Evolutionary conservation across 2,329 filamentous ascomycete genomes (phyloP), one percentile per base, ranked within the genome.

Genomic region (Neoscytalidium dimidiatum): DNA sequence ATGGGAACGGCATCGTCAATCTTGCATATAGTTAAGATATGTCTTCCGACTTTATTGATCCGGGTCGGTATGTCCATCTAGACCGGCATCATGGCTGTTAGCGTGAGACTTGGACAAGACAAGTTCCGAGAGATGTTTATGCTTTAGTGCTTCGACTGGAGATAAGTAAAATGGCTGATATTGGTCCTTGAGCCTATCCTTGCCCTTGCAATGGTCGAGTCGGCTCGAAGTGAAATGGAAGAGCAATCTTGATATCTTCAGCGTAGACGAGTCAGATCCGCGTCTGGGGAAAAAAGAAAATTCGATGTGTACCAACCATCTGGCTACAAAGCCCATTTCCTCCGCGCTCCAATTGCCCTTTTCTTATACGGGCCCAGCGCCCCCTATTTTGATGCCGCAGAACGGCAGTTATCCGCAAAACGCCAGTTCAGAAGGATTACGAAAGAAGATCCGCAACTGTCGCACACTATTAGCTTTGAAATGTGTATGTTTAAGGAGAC

Each of bases 301-400:
- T 28, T 26, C 23, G 4, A 48, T 17, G 43, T 19, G 28, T 23
- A 66, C 66, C 9, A 51, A 68, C 67, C 65, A 63, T 67, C 58
- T 65, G 67, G 65, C 65, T 67, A 67, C 65, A 67, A 63, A 48
- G 67, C 57, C 67, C 67, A 33, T 67, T 65, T 68, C 67, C 67
- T 67, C 67, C 67, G 49, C 67, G 31, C 60, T 64, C 13, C 46
- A 44, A 43, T 14, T 63, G 46, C 23, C 48, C 61, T 29, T 7
- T 13, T 14, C n/a, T 9, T 21, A 38, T 43, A 11, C 29, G 48
- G 48, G 43, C 61, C 23, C 17, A 56, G 49, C 28, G 31, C 63
- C 63, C 33, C 61, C 35, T 11, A 33, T 61, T 60, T 35, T 64
- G 41, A 23, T 43, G 53, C 51, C 17, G 29, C 31, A 26, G 13